phyloP scores from a whole-genome alignment of 2,329 filamentous ascomycete genomes.

The Endoconidiophora laricicola region DNA sequence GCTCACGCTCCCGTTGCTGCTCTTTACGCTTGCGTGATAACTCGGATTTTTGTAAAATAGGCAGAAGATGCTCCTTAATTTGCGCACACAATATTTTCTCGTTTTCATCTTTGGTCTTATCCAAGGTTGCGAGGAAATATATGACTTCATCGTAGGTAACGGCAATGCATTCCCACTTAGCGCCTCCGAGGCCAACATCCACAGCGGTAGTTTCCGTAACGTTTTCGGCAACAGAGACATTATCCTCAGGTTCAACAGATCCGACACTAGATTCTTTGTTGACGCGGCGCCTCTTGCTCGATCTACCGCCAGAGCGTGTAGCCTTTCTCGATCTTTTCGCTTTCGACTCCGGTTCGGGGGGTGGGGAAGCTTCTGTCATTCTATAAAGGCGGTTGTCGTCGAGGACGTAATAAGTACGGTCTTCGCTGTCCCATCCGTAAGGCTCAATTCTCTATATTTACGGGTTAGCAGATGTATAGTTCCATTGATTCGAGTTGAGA shows the following conservation, averaged over 20 bases:
- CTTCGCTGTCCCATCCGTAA: slow-evolving; percentile 75
- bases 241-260: slow-evolving; percentile 22
- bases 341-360: slow-evolving; percentile 45
- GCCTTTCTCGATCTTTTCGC: slow-evolving; percentile 42
- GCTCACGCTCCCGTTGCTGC: slow-evolving; percentile 54
- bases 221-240: slow-evolving; percentile 17
- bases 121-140: slow-evolving; percentile 51
- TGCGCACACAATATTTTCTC: slow-evolving; percentile 62
- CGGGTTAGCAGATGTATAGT: neutral
- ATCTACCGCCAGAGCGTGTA: slow-evolving; percentile 35
- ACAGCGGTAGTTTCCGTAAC: slow-evolving; percentile 19
- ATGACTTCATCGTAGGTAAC: slow-evolving; percentile 65
- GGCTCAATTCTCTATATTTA: slow-evolving; percentile 51
- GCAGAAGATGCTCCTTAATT: slow-evolving; percentile 63
- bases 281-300: slow-evolving; percentile 48
- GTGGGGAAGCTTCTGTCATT: slow-evolving; percentile 55
- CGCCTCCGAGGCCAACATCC: slow-evolving; percentile 54
- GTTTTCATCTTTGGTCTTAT: slow-evolving; percentile 64
- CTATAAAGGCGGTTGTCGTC: slow-evolving; percentile 92
- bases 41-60: slow-evolving; percentile 65
- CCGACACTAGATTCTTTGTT: slow-evolving; percentile 6
- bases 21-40: slow-evolving; percentile 58
- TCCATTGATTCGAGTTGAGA: neutral
- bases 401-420: slow-evolving; percentile 74
- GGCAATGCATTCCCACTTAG: slow-evolving; percentile 83